These are phyloP conservation scores for Phytophthora brassicae DNA, from an alignment of 352 stramenopile species.

Conservation along the genomic window DNA sequence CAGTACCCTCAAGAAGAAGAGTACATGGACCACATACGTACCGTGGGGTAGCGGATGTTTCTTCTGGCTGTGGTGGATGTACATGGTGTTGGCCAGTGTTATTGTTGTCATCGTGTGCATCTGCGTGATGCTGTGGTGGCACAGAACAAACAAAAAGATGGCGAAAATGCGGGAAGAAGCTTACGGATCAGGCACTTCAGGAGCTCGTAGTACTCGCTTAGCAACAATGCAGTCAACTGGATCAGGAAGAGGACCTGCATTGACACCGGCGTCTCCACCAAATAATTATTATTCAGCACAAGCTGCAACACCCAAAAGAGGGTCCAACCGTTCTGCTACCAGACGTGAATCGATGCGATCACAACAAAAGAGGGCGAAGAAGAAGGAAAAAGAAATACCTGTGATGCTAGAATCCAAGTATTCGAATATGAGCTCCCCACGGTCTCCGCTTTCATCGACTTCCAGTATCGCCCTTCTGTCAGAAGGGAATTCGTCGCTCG, in stretches of 20 bases:
- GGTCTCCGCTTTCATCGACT: constrained; percentile 47
- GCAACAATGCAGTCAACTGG: constrained; percentile 31
- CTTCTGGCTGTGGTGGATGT: constrained; percentile 89
- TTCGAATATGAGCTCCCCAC: constrained; percentile 59
- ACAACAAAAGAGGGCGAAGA: constrained; percentile 23
- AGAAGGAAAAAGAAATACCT: constrained; percentile 25
- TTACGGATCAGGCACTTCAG: constrained; percentile 8
- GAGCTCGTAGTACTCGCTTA: constrained; percentile 27
- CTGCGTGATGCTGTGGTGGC: constrained; percentile 67
- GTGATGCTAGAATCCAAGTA: constrained; percentile 37
- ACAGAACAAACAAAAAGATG: constrained; percentile 42
- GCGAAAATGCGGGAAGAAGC: constrained; percentile 43
- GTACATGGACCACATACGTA: constrained; percentile 50
- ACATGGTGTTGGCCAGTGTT: constrained; percentile 64
- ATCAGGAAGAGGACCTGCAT: constrained; percentile 18
- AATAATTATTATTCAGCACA: constrained; percentile 21
- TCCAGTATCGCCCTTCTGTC: constrained; percentile 72
- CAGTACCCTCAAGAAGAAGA: constrained; percentile 59
- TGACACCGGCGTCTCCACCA: constrained; percentile 29
- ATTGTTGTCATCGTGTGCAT: constrained; percentile 59
- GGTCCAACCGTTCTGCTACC: constrained; percentile 15
- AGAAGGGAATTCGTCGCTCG: constrained; percentile 32
- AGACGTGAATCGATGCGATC: constrained; percentile 18
- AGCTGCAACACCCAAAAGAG: constrained; percentile 19
- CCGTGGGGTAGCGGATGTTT: constrained; percentile 72